Conservation (phyloP, 2,329 filamentous ascomycete genomes). For the Atkinsonella hypoxylon region DNA sequence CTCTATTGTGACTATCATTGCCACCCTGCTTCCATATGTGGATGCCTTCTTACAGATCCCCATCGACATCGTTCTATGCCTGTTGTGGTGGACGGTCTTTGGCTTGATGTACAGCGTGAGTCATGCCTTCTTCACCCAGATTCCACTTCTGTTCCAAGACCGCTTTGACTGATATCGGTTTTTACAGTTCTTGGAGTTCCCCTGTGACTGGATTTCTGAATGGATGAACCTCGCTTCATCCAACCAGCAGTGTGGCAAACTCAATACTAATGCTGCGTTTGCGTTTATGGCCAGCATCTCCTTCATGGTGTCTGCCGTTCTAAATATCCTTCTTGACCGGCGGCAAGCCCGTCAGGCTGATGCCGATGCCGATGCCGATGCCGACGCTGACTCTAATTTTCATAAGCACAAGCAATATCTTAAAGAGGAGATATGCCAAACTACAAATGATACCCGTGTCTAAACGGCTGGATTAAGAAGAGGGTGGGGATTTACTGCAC, state of each 20-base stretch:
- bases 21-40: slow-evolving; percentile 58
- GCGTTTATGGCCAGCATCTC: slow-evolving; percentile 51
- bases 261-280: slow-evolving; percentile 55
- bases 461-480: background rate
- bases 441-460: background rate
- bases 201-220: slow-evolving; percentile 39
- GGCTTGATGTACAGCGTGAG: slow-evolving; percentile 44
- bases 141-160: background rate
- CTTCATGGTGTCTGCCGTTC: slow-evolving; percentile 47
- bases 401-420: background rate
- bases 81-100: slow-evolving; percentile 53
- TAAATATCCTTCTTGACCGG: slow-evolving; percentile 15
- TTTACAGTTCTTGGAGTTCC: slow-evolving; percentile 23
- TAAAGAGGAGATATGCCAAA: background rate
- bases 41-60: slow-evolving; percentile 52
- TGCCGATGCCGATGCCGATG: background rate
- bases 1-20: slow-evolving; percentile 47
- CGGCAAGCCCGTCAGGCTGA: background rate
- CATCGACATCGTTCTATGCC: slow-evolving; percentile 50
- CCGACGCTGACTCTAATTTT: too few relatives aligned
- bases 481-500: background rate
- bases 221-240: slow-evolving; percentile 36
- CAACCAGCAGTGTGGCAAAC: slow-evolving; percentile 41
- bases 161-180: background rate
- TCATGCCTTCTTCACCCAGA: slow-evolving; percentile 3